Conservation (phyloP, 148 eudicot genomes). For the Heliamphora exappendiculata region DNA sequence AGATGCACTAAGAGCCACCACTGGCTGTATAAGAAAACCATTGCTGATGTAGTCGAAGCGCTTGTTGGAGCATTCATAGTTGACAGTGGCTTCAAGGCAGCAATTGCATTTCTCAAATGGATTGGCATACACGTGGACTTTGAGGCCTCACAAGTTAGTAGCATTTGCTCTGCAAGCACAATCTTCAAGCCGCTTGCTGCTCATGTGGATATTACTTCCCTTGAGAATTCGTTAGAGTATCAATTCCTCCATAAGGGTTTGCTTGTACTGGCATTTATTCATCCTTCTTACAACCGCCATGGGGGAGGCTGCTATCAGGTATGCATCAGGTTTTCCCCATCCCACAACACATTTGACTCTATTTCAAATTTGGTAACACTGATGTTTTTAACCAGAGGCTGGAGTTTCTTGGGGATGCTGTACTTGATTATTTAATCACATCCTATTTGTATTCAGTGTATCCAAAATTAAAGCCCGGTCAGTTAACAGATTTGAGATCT, state of each 20-base stretch:
- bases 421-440: conserved; percentile 86
- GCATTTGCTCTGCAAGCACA: conserved; percentile 58
- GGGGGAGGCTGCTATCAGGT: conserved; percentile 98
- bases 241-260: conserved; percentile 66
- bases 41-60: conserved; percentile 93
- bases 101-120: conserved; percentile 82
- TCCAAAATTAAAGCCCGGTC: conserved; percentile 86
- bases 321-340: background rate
- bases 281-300: conserved; percentile 73
- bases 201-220: conserved; percentile 36
- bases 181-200: conserved; percentile 48
- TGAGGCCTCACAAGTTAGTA: conserved; percentile 44
- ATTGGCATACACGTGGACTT: conserved; percentile 66
- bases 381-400: conserved; percentile 54
- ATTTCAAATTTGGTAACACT: conserved; percentile 7
- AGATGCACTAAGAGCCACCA: conserved; percentile 77
- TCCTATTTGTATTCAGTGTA: conserved; percentile 75
- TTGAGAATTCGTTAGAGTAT: conserved; percentile 55
- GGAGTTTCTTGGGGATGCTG: conserved; percentile 97
- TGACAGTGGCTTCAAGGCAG: conserved; percentile 84
- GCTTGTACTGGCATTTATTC: conserved; percentile 83
- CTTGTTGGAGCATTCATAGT: conserved; percentile 81
- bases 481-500: conserved; percentile 90
- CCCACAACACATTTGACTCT: background rate
- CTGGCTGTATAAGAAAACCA: conserved; percentile 78